Evolutionary conservation across 2,329 filamentous ascomycete species (phyloP).

Genomic region (Drechmeria coniospora): DNA sequence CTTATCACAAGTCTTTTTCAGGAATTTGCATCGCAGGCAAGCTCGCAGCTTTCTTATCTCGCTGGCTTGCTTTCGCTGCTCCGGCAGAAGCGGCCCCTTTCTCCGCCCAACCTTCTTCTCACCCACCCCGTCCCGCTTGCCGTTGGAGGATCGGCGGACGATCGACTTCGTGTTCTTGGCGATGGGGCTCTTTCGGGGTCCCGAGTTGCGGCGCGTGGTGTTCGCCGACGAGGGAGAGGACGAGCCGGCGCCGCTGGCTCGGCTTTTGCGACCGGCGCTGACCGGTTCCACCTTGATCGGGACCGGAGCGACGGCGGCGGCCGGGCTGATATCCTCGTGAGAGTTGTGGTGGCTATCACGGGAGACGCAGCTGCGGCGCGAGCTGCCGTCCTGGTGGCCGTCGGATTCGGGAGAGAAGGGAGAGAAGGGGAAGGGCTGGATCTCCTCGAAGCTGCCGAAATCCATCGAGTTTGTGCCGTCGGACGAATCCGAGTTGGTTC

Average conservation of each 20-base stretch:
- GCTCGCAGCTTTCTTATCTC: slow-evolving; percentile 92
- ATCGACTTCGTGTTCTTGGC: slow-evolving; percentile 71
- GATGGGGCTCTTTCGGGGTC: slow-evolving; percentile 60
- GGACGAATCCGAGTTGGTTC: slow-evolving; percentile 75
- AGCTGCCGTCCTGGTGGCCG: slow-evolving; percentile 46
- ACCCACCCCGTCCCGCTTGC: slow-evolving; percentile 60
- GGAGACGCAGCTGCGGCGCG: slow-evolving; percentile 47
- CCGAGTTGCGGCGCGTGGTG: slow-evolving; percentile 48
- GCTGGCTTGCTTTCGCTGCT: slow-evolving; percentile 90
- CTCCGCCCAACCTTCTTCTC: slow-evolving; percentile 91
- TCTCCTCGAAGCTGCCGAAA: slow-evolving; percentile 70
- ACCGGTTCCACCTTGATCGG: slow-evolving; percentile 43
- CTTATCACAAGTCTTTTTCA: slow-evolving; percentile 98
- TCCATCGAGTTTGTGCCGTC: slow-evolving; percentile 52
- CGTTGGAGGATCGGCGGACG: slow-evolving; percentile 60
- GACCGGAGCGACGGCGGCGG: slow-evolving; percentile 52
- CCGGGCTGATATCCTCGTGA: slow-evolving; percentile 48
- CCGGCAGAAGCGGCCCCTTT: slow-evolving; percentile 76
- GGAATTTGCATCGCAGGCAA: slow-evolving; percentile 90
- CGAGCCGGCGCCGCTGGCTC: slow-evolving; percentile 44
- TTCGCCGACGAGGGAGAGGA: slow-evolving; percentile 47
- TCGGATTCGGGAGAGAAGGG: slow-evolving; percentile 77
- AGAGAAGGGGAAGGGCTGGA: slow-evolving; percentile 52
- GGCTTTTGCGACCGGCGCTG: slow-evolving; percentile 40
- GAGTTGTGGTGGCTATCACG: slow-evolving; percentile 34